Evolutionary conservation across 2,329 filamentous ascomycete species (phyloP), one percentile per base, ranked within the genome.

Genomic region (Diaporthe citrichinensis): DNA sequence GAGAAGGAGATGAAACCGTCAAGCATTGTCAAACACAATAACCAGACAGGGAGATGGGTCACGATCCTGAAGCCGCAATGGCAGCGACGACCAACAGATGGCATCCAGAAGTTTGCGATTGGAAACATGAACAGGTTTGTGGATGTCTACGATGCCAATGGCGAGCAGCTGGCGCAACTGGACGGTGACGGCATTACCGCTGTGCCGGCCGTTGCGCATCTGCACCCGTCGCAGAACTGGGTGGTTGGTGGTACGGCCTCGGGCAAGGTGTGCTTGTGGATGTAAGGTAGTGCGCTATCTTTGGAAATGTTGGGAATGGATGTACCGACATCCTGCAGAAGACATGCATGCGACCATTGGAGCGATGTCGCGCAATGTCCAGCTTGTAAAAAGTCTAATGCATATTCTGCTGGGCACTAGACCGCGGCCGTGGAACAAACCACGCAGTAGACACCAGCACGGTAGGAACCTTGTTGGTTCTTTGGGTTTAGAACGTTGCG

Each of bases 81-180:
- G 97, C 97, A 99, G 83, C 87, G 90, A 44, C 89, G 90, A 61
- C 96, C 97, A 0, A 86, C 89, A 46, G 95, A 97, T 75, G 92
- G 93, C 10, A 92, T 97, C 7, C 93, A 98, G 78, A 95, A 96
- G 77, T 95, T 99, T 80, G 94, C 92, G 34, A 96, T 99, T 74
- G 97, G 95, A 1, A 99, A 98, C 79, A 98, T 98, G 97, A 98
- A 98, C 82, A 92, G 97, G 1, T 98, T 98, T 80, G 95, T 98
- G 1, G 97, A 99, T 81, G 90, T 99, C 0, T 99, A 94, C 82
- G 94, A 93, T 0, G 89, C 92, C 0, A 90, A 94, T 67, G 97
- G 97, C 0, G 93, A 95, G 80, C 96, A 98, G 83, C 86, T 99
- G 5, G 96, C 94, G 0, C 96, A 98, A 83, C 84, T 98, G 0